These are phyloP conservation scores for Mycena epipterygia DNA, from an alignment of 768 basidiomycete species.

Conservation along the genomic window DNA sequence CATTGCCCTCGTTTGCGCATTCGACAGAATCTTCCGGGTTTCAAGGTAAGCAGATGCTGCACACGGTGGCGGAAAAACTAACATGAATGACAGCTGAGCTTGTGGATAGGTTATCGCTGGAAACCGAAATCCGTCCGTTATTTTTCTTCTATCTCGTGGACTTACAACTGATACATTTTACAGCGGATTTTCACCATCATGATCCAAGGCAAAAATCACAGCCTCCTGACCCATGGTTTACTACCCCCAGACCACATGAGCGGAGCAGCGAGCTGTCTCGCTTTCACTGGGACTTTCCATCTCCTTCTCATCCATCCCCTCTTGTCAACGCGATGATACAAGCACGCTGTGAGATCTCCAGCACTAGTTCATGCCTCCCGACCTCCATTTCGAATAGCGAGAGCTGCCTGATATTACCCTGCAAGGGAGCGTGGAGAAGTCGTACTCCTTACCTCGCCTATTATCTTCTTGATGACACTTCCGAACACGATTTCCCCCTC, in stretches of 20 bases:
- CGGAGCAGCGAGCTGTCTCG: background rate
- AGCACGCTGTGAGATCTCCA: background rate
- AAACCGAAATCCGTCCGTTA: background rate
- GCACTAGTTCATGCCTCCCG: background rate
- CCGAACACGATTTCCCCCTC: background rate
- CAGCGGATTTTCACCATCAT: background rate
- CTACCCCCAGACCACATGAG: background rate
- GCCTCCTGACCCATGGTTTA: background rate
- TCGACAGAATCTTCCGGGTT: background rate
- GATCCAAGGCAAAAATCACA: background rate
- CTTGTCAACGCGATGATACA: background rate
- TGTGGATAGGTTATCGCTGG: background rate
- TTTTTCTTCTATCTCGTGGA: background rate
- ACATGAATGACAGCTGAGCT: background rate
- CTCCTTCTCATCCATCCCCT: background rate
- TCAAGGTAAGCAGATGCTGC: background rate
- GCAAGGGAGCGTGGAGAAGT: background rate
- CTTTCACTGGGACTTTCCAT: background rate
- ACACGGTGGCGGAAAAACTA: background rate
- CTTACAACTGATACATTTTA: background rate
- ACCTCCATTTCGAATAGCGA: background rate
- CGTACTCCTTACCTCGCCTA: background rate
- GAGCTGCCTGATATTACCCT: background rate
- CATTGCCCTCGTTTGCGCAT: background rate
- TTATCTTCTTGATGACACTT: background rate